Conservation (phyloP, 306 rosid species). For the Cicer bijugum region DNA sequence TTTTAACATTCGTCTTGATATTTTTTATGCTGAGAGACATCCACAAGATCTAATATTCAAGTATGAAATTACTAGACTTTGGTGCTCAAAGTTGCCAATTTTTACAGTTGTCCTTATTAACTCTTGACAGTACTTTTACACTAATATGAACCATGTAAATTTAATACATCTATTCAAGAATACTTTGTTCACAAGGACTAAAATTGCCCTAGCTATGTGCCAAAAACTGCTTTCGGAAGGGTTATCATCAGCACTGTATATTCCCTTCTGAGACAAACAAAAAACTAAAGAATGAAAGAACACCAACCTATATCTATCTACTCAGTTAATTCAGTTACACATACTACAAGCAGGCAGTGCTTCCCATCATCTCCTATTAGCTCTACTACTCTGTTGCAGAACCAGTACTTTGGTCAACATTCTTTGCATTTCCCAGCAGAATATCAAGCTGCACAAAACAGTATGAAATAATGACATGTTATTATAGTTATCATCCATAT, state of each 20-base stretch:
- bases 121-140: background rate
- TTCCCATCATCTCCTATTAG: slow-evolving; percentile 17
- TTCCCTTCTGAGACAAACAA: background rate
- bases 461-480: background rate
- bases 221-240: background rate
- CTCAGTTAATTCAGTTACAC: slow-evolving; percentile 14
- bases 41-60: background rate
- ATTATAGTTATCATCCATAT: background rate
- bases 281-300: slow-evolving; percentile 6
- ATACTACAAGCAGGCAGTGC: slow-evolving; percentile 37
- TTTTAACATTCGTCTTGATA: background rate
- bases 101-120: background rate
- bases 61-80: background rate
- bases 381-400: slow-evolving; percentile 27
- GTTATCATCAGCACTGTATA: background rate
- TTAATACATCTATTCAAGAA: slow-evolving; percentile 10
- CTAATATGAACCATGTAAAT: slow-evolving; percentile 13
- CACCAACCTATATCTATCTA: slow-evolving; percentile 1
- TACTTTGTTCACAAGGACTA: slow-evolving; percentile 6
- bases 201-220: background rate
- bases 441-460: slow-evolving; percentile 57
- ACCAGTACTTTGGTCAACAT: slow-evolving; percentile 40
- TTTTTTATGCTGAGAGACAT: background rate
- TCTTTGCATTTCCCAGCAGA: slow-evolving; percentile 53
- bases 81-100: background rate